A percentile compares a stretch with the other conserved stretches of the same genome.
Conservation (phyloP, 2,329 filamentous ascomycete species). For the Parascedosporium putredinis region DNA sequence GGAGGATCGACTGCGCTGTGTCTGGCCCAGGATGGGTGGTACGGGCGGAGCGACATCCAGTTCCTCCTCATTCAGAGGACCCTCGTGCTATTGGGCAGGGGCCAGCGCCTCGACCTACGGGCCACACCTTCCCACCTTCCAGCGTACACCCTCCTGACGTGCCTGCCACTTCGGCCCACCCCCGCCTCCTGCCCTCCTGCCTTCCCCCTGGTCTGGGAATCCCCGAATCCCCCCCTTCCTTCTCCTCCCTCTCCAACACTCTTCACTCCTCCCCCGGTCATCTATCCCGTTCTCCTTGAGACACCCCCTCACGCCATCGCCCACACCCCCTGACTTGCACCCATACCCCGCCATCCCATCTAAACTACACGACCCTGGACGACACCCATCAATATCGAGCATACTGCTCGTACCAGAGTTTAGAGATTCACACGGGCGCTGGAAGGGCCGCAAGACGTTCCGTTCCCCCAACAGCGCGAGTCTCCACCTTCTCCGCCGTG, state of each 20-base stretch:
- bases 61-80: constrained; percentile 3
- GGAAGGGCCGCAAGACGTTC: constrained; percentile 1
- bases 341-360: constrained; percentile 13
- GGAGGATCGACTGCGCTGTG: not conserved
- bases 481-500: not conserved
- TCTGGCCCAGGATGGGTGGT: not conserved
- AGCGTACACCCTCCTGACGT: not conserved
- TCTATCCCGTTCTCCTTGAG: constrained; percentile 1
- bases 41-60: constrained; percentile 3
- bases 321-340: not conserved
- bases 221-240: constrained; percentile 4
- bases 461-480: constrained; percentile 4
- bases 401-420: constrained; percentile 2
- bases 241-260: constrained; percentile 1
- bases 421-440: not conserved
- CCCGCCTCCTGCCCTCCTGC: not conserved
- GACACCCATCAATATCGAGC: not conserved
- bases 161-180: not conserved
- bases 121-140: not conserved
- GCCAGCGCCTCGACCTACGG: not conserved
- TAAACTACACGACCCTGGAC: not conserved
- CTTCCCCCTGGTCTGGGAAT: not conserved
- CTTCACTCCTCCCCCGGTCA: no score
- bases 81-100: constrained; percentile 6
- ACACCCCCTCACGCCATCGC: not conserved